Evolutionary conservation across 371 early-diverging fungal genomes (phyloP).

Genomic region (Actinomortierella ambigua): DNA sequence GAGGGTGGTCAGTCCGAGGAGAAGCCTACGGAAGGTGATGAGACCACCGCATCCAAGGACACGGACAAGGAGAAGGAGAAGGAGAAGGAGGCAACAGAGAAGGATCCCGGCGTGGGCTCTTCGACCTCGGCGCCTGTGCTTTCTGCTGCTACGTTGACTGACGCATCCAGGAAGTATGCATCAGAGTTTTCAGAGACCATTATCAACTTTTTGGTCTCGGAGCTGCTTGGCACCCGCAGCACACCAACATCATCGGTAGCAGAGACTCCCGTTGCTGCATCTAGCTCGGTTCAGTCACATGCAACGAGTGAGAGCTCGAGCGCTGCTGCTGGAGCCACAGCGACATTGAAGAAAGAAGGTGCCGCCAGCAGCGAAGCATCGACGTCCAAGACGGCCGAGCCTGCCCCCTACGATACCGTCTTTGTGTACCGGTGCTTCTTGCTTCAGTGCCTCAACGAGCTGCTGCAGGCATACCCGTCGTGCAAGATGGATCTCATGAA

Average conservation of each 20-base stretch:
- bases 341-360: not conserved
- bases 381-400: conserved; percentile 5
- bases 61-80: conserved; percentile 29
- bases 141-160: conserved; percentile 12
- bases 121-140: not conserved
- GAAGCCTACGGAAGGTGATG: conserved; percentile 20
- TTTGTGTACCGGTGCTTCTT: conserved; percentile 81
- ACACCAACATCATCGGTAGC: conserved; percentile 5
- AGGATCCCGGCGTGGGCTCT: conserved; percentile 7
- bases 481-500: conserved; percentile 77
- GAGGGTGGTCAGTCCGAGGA: conserved; percentile 1
- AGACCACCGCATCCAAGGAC: not conserved
- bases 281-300: not conserved
- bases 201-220: conserved; percentile 51
- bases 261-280: not conserved
- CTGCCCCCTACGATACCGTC: conserved; percentile 30
- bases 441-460: conserved; percentile 85
- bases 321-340: not conserved
- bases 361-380: not conserved
- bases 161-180: conserved; percentile 39
- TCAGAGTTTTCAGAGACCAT: conserved; percentile 51
- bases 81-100: conserved; percentile 7
- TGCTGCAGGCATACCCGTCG: conserved; percentile 83
- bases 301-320: too few species aligned
- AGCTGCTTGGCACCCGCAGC: conserved; percentile 42